Evolutionary conservation across 2,329 filamentous ascomycete species (phyloP), one percentile per base, ranked within the genome.

Genomic region (Paecilomyces sp.): DNA sequence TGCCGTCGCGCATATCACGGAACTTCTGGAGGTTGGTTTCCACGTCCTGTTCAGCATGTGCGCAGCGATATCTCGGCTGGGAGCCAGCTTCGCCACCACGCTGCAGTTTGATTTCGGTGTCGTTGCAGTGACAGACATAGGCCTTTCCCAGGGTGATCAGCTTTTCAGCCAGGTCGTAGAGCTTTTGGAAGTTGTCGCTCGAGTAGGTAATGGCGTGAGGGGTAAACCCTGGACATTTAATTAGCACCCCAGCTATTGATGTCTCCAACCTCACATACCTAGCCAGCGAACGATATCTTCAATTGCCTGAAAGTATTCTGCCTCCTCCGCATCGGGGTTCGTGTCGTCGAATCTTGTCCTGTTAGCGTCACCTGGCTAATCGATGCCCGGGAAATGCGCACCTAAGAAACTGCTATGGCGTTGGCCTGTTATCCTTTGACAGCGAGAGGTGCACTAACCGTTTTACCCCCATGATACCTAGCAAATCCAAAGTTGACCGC

Each of bases 401-500:
- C 52, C 52, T 54, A 54, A 54, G 52, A 54, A 54, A 28, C 52
- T 54, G 52, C 52, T 54, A 28, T 30, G 30, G 24, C 28, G 52
- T 54, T 54, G 30, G 52, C 52, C 9, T 54, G 22, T 54, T 54
- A 54, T 54, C 52, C 22, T 54, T 54, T 24, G 7, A 54, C 25
- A 28, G 52, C 12, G 30, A 33, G 52, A 12, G 12, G 30, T 28
- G 41, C 18, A 47, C 41, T 47, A 15, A 47, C 41, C 41, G 41
- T 33, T 54, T 53, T 30, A 60, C 93, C 93, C 36, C 88, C 89
- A 71, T 96, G 90, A 70, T 88, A 87, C 70, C 85, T 86, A 13
- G 94, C 93, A 73, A 97, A 97, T 6, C 93, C 93, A 77, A 97
- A 97, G 77, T 97, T 97, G 74, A 97, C 86, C 0, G 91, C 89